Evolutionary conservation across 2,329 filamentous ascomycete species (phyloP).

Genomic region (Xylariaceae sp.): DNA sequence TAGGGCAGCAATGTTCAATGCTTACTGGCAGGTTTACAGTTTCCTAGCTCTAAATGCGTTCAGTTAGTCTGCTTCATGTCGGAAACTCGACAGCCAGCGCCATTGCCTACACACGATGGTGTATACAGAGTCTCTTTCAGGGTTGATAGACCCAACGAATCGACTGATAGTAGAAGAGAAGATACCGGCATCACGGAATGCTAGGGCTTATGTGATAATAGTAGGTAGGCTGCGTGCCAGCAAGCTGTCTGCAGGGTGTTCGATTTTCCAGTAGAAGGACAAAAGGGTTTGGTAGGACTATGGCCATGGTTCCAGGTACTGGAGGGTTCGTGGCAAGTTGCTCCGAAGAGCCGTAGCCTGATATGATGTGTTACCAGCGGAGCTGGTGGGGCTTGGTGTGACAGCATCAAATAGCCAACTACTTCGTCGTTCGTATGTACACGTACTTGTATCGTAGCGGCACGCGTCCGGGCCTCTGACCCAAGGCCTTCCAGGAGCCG

Average conservation of each 20-base stretch:
- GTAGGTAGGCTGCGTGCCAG: background rate
- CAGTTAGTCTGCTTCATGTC: slow-evolving; percentile 6
- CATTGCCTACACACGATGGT: slow-evolving; percentile 1
- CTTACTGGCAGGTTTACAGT: slow-evolving; percentile 19
- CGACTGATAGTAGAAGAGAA: background rate
- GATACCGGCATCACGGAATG: background rate
- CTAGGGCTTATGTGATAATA: background rate
- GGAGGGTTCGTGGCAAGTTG: slow-evolving; percentile 47
- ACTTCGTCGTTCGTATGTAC: slow-evolving; percentile 23
- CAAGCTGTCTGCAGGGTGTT: slow-evolving; percentile 2
- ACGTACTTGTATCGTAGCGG: slow-evolving; percentile 22
- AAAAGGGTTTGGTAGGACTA: slow-evolving; percentile 8
- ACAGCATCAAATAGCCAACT: slow-evolving; percentile 38
- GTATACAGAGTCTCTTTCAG: background rate
- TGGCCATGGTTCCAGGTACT: slow-evolving; percentile 29
- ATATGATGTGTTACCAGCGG: slow-evolving; percentile 49
- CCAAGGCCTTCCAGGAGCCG: slow-evolving; percentile 18
- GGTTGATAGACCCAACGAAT: background rate
- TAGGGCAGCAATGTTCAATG: slow-evolving; percentile 17
- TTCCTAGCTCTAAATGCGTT: background rate
- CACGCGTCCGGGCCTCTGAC: slow-evolving; percentile 22
- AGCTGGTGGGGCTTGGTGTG: slow-evolving; percentile 42
- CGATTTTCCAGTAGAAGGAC: background rate
- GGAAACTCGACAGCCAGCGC: slow-evolving; percentile 11
- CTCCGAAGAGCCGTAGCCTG: slow-evolving; percentile 58